Conservation (phyloP, 106 monocot species). For the Iris macrosiphon region DNA sequence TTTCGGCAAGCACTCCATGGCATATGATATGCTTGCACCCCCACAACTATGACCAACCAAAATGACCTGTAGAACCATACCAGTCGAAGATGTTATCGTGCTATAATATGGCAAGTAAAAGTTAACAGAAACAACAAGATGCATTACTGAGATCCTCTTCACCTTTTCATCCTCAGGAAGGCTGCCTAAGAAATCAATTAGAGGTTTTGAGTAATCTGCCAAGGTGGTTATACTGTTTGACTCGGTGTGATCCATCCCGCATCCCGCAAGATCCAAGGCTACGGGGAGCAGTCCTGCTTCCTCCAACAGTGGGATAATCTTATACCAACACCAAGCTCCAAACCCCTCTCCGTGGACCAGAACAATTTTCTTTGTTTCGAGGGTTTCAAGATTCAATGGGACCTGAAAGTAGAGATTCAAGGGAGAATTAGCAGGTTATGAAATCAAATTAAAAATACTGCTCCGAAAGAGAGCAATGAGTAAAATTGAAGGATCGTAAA, state of each 20-base stretch:
- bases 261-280: slow-evolving; percentile 79
- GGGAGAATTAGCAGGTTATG: too few species aligned
- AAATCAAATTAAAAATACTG: too few species aligned
- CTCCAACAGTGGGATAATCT: slow-evolving; percentile 68
- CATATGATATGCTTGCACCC: slow-evolving; percentile 81
- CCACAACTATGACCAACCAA: slow-evolving; percentile 96
- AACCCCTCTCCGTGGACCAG: slow-evolving; percentile 95
- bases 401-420: too few species aligned
- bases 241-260: slow-evolving; percentile 65
- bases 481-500: too few species aligned
- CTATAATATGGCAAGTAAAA: background rate
- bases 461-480: too few species aligned
- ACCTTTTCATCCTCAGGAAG: slow-evolving; percentile 78
- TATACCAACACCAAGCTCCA: slow-evolving; percentile 99
- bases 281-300: slow-evolving; percentile 70
- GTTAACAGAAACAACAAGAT: too few species aligned
- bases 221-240: slow-evolving; percentile 49
- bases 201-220: slow-evolving; percentile 73
- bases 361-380: slow-evolving; percentile 76
- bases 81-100: slow-evolving; percentile 9
- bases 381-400: slow-evolving; percentile 38
- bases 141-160: background rate
- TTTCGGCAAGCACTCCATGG: slow-evolving; percentile 48
- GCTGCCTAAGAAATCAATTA: slow-evolving; percentile 50
- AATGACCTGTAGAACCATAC: slow-evolving; percentile 48